Conservation (phyloP, 106 monocot species). For the Dendrobium catenatum region DNA sequence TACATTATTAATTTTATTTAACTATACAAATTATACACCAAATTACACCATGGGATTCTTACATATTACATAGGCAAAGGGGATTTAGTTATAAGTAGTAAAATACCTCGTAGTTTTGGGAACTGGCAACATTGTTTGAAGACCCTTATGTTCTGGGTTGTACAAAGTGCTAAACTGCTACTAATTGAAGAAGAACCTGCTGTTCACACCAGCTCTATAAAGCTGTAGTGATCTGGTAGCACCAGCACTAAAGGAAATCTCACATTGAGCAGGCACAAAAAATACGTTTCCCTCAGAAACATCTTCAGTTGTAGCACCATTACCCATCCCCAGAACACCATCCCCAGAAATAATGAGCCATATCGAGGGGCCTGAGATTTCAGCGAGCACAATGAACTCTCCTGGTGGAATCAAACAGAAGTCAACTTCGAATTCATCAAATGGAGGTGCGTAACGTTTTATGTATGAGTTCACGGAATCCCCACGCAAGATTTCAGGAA, state of each 20-base stretch:
- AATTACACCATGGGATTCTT: background rate
- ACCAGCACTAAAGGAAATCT: conserved; percentile 36
- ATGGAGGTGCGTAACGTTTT: conserved; percentile 75
- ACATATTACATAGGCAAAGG: background rate
- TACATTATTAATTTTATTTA: background rate
- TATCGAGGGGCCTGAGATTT: conserved; percentile 60
- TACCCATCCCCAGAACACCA: conserved; percentile 30
- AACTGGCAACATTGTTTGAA: background rate
- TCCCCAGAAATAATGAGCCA: conserved; percentile 53
- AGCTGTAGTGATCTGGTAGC: conserved; percentile 28
- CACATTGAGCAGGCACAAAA: conserved; percentile 56
- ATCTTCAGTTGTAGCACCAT: conserved; percentile 9
- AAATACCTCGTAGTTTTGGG: background rate
- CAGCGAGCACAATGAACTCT: conserved; percentile 33
- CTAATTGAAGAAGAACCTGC: conserved; percentile 31
- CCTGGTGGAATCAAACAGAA: conserved; percentile 30
- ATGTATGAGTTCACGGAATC: conserved; percentile 31
- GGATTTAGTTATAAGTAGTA: background rate
- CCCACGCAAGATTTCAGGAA: conserved; percentile 73
- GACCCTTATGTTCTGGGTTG: background rate
- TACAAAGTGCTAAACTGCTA: background rate
- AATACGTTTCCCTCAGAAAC: conserved; percentile 51
- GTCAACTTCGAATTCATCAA: conserved; percentile 96
- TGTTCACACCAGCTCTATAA: conserved; percentile 78
- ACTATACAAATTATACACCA: background rate